Evolutionary conservation across 2,329 filamentous ascomycete species (phyloP), one percentile per base, ranked within the genome.

Genomic region (Fusarium phyllophilum): DNA sequence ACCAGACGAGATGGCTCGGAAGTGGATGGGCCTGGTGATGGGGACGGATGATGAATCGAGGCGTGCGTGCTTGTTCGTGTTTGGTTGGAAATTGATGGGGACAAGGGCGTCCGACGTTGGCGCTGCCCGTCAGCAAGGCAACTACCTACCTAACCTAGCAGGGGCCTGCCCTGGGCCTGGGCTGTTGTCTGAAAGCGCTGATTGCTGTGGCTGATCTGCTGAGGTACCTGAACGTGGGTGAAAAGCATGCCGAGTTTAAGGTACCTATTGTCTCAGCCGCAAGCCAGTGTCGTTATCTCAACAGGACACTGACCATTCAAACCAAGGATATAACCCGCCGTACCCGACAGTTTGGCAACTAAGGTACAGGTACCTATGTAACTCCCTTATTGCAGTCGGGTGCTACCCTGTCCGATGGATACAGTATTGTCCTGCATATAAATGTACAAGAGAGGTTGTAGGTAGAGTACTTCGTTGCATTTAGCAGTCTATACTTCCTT

Each of bases 41-140:
- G 67, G 58, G 54, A 64, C 61, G 63, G 51, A 63, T 64, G 72
- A 73, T 66, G 73, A 70, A 36, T 52, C 17, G 31, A 36, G 72
- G 62, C 46, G 33, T 55, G 51, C 51, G 31, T 33, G 22, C 48
- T 34, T 52, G n/a, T 22, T n/a, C 9, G 31, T 52, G 22, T 51
- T 51, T 51, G 31, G 54, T 67, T 72, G 71, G 61, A 71, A 66
- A 73, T 63, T 69, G 66, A 66, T 52, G 62, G 71, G 68, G 64
- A 75, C 52, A 73, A 58, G 56, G 66, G 55, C n/a, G 26, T 29
- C 26, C 26, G 49, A 58, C 29, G 51, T 48, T 62, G 39, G 66
- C 48, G 33, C 73, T 57, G 26, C 34, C 34, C 24, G 64, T 76
- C 73, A 77, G 70, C 71, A 46, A 77, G 66, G 71, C 68, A 62